phyloP scores from a whole-genome alignment of 257 asterid genomes.

The Eustoma russellianum region DNA sequence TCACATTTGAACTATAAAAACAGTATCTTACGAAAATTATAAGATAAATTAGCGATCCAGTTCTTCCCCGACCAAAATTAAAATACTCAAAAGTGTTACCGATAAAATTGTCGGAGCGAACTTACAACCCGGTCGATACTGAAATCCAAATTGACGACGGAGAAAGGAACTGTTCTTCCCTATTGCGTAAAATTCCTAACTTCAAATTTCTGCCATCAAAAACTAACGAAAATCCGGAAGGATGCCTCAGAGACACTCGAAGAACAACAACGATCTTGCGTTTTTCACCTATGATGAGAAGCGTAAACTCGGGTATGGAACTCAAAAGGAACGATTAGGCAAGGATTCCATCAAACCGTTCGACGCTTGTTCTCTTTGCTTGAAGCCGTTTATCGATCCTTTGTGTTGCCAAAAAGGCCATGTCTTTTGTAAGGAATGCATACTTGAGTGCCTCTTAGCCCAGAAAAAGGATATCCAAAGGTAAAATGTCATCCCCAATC shows the following conservation, averaged over 20 bases:
- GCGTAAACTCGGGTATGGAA: constrained; percentile 91
- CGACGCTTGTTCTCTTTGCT: constrained; percentile 84
- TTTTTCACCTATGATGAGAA: constrained; percentile 96
- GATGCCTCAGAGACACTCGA: constrained; percentile 98
- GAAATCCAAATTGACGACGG: too few relatives aligned
- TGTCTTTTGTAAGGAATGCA: constrained; percentile 85
- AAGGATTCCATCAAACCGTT: constrained; percentile 90
- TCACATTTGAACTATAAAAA: too few relatives aligned
- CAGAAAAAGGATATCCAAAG: constrained; percentile 90
- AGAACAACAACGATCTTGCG: constrained; percentile 95
- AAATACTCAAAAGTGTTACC: too few relatives aligned
- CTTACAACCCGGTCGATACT: too few relatives aligned
- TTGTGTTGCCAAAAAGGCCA: constrained; percentile 87
- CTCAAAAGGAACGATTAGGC: constrained; percentile 88
- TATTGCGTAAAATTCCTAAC: not conserved
- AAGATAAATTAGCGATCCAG: too few relatives aligned
- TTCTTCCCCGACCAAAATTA: too few relatives aligned
- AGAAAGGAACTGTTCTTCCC: too few relatives aligned
- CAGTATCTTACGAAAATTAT: too few relatives aligned
- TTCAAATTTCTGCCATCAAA: too few relatives aligned
- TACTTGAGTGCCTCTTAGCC: constrained; percentile 73
- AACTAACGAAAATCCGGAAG: constrained; percentile 4
- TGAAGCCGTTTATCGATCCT: constrained; percentile 84
- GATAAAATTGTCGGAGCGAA: too few relatives aligned
- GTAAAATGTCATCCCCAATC: constrained; percentile 17